These are phyloP conservation scores for Trichoderma simmonsii DNA, from an alignment of 2,329 filamentous ascomycete genomes.

Conservation along the genomic window DNA sequence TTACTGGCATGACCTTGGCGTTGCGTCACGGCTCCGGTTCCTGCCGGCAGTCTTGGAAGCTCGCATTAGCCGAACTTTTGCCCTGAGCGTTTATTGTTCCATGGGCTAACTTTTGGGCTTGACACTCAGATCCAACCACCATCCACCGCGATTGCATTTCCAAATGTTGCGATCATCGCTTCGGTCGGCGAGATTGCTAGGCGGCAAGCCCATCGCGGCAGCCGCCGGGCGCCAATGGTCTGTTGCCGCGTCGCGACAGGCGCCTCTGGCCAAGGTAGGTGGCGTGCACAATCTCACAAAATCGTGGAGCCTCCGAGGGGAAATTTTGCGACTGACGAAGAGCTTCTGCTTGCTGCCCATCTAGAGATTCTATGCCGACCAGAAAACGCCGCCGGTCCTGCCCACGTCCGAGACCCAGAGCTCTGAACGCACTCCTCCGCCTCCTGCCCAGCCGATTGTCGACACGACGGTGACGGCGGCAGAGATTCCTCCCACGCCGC, in stretches of 20 bases:
- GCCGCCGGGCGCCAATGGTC: conserved; percentile 59
- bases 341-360: neutral
- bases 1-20: conserved; percentile 9
- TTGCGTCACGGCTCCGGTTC: conserved; percentile 37
- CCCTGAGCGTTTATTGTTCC: conserved; percentile 43
- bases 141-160: conserved; percentile 43
- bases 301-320: neutral
- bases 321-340: conserved; percentile 3
- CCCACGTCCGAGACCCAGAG: conserved; percentile 54
- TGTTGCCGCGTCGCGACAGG: conserved; percentile 35
- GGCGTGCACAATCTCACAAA: conserved; percentile 13
- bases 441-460: conserved; percentile 27
- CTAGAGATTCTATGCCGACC: conserved; percentile 57
- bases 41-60: conserved; percentile 31
- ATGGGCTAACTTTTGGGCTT: conserved; percentile 26
- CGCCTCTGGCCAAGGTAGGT: conserved; percentile 33
- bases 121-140: conserved; percentile 24
- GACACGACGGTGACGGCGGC: conserved; percentile 18
- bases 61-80: conserved; percentile 44
- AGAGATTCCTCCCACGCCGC: conserved; percentile 17
- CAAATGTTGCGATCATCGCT: conserved; percentile 68
- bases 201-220: conserved; percentile 52
- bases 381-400: conserved; percentile 50
- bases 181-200: conserved; percentile 60
- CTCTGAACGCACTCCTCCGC: conserved; percentile 43